phyloP scores from a whole-genome alignment of 768 basidiomycete genomes.

The Lanmaoa pseudosensibilis region DNA sequence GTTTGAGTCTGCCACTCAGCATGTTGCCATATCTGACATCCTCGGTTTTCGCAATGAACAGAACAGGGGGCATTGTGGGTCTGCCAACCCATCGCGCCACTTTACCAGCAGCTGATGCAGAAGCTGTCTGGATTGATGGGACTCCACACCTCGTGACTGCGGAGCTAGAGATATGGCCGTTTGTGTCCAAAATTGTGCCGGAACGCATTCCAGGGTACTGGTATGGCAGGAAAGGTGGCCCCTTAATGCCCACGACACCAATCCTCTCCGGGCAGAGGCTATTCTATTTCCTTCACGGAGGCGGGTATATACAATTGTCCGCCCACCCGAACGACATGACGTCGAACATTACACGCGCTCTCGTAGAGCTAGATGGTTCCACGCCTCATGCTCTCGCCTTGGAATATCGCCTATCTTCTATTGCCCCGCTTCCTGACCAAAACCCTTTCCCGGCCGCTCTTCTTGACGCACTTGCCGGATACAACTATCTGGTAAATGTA shows the following conservation, averaged over 20 bases:
- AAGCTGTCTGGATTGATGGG: constrained; percentile 36
- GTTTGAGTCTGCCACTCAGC: neutral
- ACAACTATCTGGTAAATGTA: constrained; percentile 61
- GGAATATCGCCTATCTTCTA: constrained; percentile 70
- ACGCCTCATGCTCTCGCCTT: constrained; percentile 56
- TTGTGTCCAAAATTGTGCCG: constrained; percentile 39
- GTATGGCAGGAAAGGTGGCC: constrained; percentile 45
- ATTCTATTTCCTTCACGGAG: constrained; percentile 64
- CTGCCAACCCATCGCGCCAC: constrained; percentile 14
- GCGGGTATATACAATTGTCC: constrained; percentile 52
- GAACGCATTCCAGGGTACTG: constrained; percentile 58
- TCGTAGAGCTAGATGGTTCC: constrained; percentile 45
- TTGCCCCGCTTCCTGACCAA: constrained; percentile 39
- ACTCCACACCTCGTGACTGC: constrained; percentile 32
- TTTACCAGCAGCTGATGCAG: constrained; percentile 6
- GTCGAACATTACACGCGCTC: constrained; percentile 44
- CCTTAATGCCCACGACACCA: constrained; percentile 32
- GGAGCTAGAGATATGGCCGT: constrained; percentile 28
- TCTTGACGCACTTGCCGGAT: constrained; percentile 72
- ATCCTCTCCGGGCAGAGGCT: constrained; percentile 55
- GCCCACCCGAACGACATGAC: constrained; percentile 57
- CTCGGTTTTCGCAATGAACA: neutral
- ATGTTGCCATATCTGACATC: neutral
- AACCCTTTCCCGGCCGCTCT: constrained; percentile 76
- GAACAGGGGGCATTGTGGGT: constrained; percentile 5